phyloP scores from a whole-genome alignment of 2,329 filamentous ascomycete genomes.

The Aspergillus pseudoviridinutans region DNA sequence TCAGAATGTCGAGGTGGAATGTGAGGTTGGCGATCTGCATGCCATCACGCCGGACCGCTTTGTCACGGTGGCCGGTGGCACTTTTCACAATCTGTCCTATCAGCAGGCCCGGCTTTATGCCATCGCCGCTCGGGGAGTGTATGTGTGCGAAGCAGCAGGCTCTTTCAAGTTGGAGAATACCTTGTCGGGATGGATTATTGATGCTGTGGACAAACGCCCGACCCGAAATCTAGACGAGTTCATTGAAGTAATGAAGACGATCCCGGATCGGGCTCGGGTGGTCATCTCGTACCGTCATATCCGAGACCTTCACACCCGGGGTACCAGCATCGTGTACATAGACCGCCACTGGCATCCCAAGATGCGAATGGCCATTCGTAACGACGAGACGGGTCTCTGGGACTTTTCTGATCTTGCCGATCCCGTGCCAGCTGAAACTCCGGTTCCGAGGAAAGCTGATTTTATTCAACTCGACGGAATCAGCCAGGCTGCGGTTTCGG shows the following conservation, averaged over 20 bases:
- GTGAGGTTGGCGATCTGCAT: constrained; percentile 85
- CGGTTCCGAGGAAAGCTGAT: constrained; percentile 71
- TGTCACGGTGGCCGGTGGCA: constrained; percentile 86
- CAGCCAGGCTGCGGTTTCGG: constrained; percentile 82
- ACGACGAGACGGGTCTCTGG: constrained; percentile 87
- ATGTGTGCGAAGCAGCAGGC: constrained; percentile 88
- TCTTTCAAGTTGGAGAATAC: constrained; percentile 92
- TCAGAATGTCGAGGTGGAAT: constrained; percentile 76
- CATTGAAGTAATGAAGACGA: constrained; percentile 81
- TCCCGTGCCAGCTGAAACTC: constrained; percentile 68
- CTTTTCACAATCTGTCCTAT: constrained; percentile 95
- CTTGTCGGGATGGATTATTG: constrained; percentile 88
- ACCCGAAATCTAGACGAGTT: constrained; percentile 85
- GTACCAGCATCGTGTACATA: constrained; percentile 86
- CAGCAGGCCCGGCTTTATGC: constrained; percentile 96
- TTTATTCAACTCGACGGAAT: constrained; percentile 92
- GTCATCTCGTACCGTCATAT: constrained; percentile 96
- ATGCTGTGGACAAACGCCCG: constrained; percentile 86
- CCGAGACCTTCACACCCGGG: constrained; percentile 86
- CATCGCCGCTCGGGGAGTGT: constrained; percentile 87
- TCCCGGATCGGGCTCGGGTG: constrained; percentile 76
- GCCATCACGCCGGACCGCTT: constrained; percentile 94
- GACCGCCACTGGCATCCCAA: constrained; percentile 95
- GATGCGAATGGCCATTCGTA: constrained; percentile 88
- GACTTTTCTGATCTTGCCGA: constrained; percentile 86